phyloP scores from a whole-genome alignment of 371 early-diverging fungal species.

The Mortierella sp. region DNA sequence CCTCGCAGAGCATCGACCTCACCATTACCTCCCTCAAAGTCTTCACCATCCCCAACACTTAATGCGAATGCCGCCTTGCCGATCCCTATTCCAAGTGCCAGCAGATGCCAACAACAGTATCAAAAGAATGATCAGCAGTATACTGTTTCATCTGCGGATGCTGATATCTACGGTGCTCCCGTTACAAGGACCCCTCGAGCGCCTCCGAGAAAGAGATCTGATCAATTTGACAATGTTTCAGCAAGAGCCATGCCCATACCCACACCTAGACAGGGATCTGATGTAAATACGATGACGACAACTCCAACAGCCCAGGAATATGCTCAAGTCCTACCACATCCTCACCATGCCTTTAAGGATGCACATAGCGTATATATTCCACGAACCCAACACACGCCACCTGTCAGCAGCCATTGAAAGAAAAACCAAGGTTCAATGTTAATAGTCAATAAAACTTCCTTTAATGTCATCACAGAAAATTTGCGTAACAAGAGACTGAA shows the following conservation, averaged over 20 bases:
- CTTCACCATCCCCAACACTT: background rate
- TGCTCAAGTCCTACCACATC: too few species aligned
- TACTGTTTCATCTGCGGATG: conserved; percentile 1
- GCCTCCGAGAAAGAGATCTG: conserved; percentile 2
- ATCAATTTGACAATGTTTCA: background rate
- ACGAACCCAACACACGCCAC: conserved; percentile 20
- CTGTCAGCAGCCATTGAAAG: conserved; percentile 6
- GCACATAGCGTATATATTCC: conserved; percentile 18
- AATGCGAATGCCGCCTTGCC: background rate
- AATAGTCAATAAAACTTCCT: background rate
- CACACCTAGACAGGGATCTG: conserved; percentile 10
- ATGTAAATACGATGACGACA: conserved; percentile 5
- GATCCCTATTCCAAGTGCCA: conserved; percentile 17
- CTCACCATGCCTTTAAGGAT: background rate
- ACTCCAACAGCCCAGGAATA: background rate
- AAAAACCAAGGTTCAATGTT: background rate
- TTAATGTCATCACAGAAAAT: background rate
- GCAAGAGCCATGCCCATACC: conserved; percentile 3
- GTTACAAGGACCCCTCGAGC: conserved; percentile 11
- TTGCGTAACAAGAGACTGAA: too few species aligned
- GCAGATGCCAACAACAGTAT: conserved; percentile 11
- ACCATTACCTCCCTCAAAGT: background rate
- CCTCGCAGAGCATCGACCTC: background rate
- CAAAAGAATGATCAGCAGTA: conserved; percentile 4
- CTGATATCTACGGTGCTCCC: conserved; percentile 2